Evolutionary conservation across 2,329 filamentous ascomycete species (phyloP), one percentile per base, ranked within the genome.

Genomic region (Lojkania enalia): DNA sequence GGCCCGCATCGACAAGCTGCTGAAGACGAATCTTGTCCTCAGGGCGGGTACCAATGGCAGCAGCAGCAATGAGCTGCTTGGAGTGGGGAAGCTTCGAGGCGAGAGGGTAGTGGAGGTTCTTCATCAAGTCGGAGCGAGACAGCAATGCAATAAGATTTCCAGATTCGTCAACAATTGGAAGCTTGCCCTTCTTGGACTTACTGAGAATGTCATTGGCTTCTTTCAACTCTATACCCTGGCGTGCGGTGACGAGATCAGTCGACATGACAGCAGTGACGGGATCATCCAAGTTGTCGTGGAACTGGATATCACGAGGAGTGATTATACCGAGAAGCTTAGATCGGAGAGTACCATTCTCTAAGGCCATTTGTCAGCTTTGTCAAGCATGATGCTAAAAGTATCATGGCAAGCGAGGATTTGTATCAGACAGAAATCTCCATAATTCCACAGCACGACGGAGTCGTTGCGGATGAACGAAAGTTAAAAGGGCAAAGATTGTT

Each of bases 381-480:
- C 38, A n/a, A 39, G 42, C 31, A 46, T 23, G 20, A 20, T 23
- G 23, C 42, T 38, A 40, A 46, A 39, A 46, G 39, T 30, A 9
- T 27, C 25, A 27, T 30, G n/a, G 15, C 37, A 42, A 39, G 43
- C 39, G 31, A 18, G 35, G 44, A 47, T 25, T 47, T 39, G 57
- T 58, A 54, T 81, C 78, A 81, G 72, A 73, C 73, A 80, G 69
- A 72, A 71, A 71, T 72, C 33, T 51, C 57, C 66, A 66, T 67
- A 75, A 74, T 74, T 96, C 90, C 89, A 82, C 90, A 96, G 78
- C 81, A 89, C 88, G 82, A 81, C 84, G 77, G 81, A 80, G 85
- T 88, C 87, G 83, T 86, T 95, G 81, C 89, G 90, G 94, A 92
- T 92, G 94, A 99, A 99, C 94, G 94, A 99, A 99, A 99, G 94